Conservation (phyloP, 306 rosid genomes). For the Urtica urens region DNA sequence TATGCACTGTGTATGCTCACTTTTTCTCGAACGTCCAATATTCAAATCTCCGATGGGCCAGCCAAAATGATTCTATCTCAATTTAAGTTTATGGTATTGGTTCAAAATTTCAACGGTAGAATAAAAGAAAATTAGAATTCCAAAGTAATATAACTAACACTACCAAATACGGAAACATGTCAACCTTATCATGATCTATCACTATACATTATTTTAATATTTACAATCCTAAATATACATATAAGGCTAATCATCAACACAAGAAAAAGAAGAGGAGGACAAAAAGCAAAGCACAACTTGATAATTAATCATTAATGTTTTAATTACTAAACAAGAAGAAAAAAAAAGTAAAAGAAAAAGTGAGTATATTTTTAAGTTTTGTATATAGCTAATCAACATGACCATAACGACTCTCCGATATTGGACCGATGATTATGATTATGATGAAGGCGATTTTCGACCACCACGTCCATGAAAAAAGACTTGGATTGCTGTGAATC, state of each 20-base stretch:
- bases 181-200: too few relatives aligned
- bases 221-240: conserved; percentile 6
- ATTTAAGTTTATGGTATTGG: neutral
- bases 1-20: too few relatives aligned
- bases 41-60: neutral
- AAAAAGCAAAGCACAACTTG: conserved; percentile 34
- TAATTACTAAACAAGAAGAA: conserved; percentile 14
- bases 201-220: too few relatives aligned
- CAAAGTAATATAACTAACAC: too few relatives aligned
- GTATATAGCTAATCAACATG: conserved; percentile 31
- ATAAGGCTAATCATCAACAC: neutral
- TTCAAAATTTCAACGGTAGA: too few relatives aligned
- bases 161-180: too few relatives aligned
- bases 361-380: conserved; percentile 12
- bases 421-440: conserved; percentile 26
- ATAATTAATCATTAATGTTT: too few relatives aligned
- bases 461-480: conserved; percentile 50
- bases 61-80: neutral
- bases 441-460: too few relatives aligned
- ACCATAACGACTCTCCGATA: conserved; percentile 66
- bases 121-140: neutral
- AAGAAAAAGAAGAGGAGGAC: conserved; percentile 19
- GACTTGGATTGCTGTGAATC: conserved; percentile 44
- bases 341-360: neutral
- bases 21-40: neutral